Base-by-base conservation (phyloP, 805 yeast genomes). In the Ogataea populi-albae region DNA sequence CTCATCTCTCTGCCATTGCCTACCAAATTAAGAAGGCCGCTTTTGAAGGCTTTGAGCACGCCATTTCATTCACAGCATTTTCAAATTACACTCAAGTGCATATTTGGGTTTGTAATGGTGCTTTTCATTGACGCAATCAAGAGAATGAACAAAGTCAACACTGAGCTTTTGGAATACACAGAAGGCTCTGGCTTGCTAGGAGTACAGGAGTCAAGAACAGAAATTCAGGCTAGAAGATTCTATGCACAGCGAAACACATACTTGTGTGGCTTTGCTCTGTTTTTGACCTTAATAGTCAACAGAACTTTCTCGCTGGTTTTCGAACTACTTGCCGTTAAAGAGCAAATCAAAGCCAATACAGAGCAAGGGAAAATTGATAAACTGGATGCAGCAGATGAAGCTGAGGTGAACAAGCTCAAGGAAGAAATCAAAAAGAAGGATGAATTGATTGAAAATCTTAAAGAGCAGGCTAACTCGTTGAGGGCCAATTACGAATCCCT, bases 241-340 rank as follows among this genome's bases (percentile, higher is more conserved):
- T 89, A 89, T 57, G 87, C 97, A 15, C 98, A 93, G 67, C 79
- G 99, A 67, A 93, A 93, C 69, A 78, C 88, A 81, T 93, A 93
- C 54, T 71, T 93, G 33, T 87, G 96, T 49, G 99, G 99, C 1
- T 87, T 89, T 64, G 88, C 98, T 2, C 73, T 93, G 59, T 93
- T 93, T 60, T 69, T 93, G 54, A 85, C 96, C 2, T 70, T 89
- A 55, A 82, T 87, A 34, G 78, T 89, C 48, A 79, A 82, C 54
- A 76, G 97, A 65, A 87, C 96, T 2, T 87, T 85, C 60, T 69
- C 77, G 3, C 69, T 88, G 47, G 94, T 86, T 20, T 80, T 79
- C 32, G 93, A 84, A 54, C 68, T 87, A 60, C 61, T 83, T 33
- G 65, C 65, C 40, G 73, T 79, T 52, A 83, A 79, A 70, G 87